Evolutionary conservation across 1,139 yeast species (phyloP).

Genomic region (Debaryomycetaceae sp.): DNA sequence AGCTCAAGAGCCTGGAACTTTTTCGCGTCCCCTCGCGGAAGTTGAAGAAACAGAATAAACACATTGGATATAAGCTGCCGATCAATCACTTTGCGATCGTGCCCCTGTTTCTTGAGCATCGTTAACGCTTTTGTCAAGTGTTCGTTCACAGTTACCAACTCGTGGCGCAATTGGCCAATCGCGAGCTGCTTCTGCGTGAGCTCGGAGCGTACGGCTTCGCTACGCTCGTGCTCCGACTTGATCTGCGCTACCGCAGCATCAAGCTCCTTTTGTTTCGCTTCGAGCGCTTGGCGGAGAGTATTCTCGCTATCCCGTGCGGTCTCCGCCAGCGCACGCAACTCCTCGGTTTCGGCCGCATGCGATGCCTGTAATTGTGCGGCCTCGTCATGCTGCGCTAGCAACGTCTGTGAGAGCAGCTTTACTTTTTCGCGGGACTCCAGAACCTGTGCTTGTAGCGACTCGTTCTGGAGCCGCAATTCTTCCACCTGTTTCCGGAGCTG

Average conservation of each 20-base stretch:
- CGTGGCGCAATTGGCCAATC: conserved; percentile 87
- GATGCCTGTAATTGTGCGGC: background rate
- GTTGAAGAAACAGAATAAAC: conserved; percentile 69
- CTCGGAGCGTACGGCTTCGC: conserved; percentile 10
- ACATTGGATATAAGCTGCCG: conserved; percentile 81
- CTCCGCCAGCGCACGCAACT: background rate
- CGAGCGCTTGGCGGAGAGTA: conserved; percentile 2
- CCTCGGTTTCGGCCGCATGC: background rate
- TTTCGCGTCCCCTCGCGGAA: conserved; percentile 90
- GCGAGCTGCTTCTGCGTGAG: conserved; percentile 64
- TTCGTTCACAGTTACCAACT: conserved; percentile 88
- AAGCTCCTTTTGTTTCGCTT: conserved; percentile 9
- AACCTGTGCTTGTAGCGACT: conserved; percentile 1
- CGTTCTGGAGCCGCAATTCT: conserved; percentile 23
- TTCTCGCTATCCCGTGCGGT: background rate
- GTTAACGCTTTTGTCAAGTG: conserved; percentile 86
- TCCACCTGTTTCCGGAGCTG: conserved; percentile 31
- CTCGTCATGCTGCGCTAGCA: background rate
- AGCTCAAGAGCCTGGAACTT: conserved; percentile 85
- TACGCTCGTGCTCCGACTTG: background rate
- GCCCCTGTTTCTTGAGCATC: conserved; percentile 59
- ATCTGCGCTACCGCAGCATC: conserved; percentile 1
- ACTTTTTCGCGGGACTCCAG: background rate
- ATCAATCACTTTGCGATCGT: conserved; percentile 61
- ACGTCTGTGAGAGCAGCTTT: background rate